A percentile compares a stretch with the other conserved stretches of the same genome.
Evolutionary conservation across 2,329 filamentous ascomycete species (phyloP).

Genomic region (Microdochium bolleyi): DNA sequence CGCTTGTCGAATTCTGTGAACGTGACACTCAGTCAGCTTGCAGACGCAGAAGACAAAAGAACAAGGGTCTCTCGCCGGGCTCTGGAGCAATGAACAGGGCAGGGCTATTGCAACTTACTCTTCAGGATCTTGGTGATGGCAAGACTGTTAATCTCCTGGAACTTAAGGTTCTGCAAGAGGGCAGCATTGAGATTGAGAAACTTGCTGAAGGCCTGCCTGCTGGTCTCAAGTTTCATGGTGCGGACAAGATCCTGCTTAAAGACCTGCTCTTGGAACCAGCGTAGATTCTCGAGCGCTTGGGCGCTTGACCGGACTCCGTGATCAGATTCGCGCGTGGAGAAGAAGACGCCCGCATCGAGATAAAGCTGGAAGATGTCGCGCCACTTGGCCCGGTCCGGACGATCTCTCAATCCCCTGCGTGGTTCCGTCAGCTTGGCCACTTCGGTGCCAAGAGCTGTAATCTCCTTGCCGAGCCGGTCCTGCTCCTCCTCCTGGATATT

Average conservation of each 20-base stretch:
- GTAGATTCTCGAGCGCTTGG: slow-evolving; percentile 58
- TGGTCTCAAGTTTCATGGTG: slow-evolving; percentile 59
- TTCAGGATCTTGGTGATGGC: slow-evolving; percentile 81
- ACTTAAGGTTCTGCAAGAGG: slow-evolving; percentile 73
- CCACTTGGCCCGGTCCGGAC: slow-evolving; percentile 48
- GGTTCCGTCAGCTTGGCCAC: slow-evolving; percentile 60
- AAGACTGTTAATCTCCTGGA: slow-evolving; percentile 74
- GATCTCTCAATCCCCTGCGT: slow-evolving; percentile 40
- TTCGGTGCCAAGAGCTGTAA: slow-evolving; percentile 55
- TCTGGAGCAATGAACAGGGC: too few species aligned
- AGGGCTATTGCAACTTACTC: slow-evolving; percentile 51
- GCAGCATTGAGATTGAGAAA: slow-evolving; percentile 68
- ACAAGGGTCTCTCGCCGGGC: too few species aligned
- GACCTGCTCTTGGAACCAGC: slow-evolving; percentile 66
- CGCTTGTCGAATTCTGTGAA: slow-evolving; percentile 73
- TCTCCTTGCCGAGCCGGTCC: slow-evolving; percentile 52
- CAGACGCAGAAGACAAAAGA: too few species aligned
- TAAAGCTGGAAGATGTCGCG: slow-evolving; percentile 77
- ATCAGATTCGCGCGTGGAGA: slow-evolving; percentile 66
- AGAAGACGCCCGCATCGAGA: slow-evolving; percentile 72
- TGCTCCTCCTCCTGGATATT: slow-evolving; percentile 60
- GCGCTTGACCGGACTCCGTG: slow-evolving; percentile 59
- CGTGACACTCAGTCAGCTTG: slow-evolving; percentile 2
- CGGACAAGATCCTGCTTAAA: slow-evolving; percentile 48
- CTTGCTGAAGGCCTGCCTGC: slow-evolving; percentile 52